Conservation (phyloP, 2,329 filamentous ascomycete species). For the Coccinonectria pachysandricola region DNA sequence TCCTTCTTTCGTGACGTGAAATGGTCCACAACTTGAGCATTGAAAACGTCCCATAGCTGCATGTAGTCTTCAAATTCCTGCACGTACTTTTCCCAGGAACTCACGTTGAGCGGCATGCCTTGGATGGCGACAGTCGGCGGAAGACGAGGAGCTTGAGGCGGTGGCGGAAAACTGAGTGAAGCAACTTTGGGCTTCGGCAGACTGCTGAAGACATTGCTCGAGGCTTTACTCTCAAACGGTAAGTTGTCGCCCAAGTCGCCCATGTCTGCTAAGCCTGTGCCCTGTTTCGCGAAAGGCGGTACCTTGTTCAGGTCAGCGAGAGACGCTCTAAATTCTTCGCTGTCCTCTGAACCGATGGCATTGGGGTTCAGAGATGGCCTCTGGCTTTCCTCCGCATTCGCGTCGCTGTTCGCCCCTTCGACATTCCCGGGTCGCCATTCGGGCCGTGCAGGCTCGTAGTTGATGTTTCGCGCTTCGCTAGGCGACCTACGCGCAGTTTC, state of each 20-base stretch:
- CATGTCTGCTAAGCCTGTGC: conserved; percentile 41
- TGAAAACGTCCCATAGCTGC: conserved; percentile 37
- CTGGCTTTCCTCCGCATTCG: conserved; percentile 10
- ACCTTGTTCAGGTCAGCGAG: conserved; percentile 46
- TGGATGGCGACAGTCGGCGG: conserved; percentile 33
- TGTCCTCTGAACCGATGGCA: conserved; percentile 43
- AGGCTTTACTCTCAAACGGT: conserved; percentile 44
- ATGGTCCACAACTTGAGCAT: conserved; percentile 43
- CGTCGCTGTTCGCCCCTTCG: conserved; percentile 15
- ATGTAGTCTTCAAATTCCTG: conserved; percentile 45
- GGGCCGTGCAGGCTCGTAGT: conserved; percentile 46
- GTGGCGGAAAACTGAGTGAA: conserved; percentile 34
- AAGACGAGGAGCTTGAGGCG: conserved; percentile 39
- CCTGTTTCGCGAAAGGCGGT: conserved; percentile 40
- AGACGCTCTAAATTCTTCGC: conserved; percentile 42
- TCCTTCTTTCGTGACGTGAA: conserved; percentile 41
- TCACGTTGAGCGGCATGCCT: conserved; percentile 31
- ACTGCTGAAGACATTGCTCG: conserved; percentile 30
- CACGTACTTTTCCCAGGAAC: conserved; percentile 41
- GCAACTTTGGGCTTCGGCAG: conserved; percentile 22
- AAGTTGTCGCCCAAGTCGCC: conserved; percentile 45
- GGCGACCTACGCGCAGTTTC: conserved; percentile 6
- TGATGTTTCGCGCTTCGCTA: conserved; percentile 38
- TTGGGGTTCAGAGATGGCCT: conserved; percentile 23
- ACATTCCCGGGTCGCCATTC: conserved; percentile 48